Evolutionary conservation across 2,329 filamentous ascomycete genomes (phyloP).

Genomic region (Fusarium cicatricum): DNA sequence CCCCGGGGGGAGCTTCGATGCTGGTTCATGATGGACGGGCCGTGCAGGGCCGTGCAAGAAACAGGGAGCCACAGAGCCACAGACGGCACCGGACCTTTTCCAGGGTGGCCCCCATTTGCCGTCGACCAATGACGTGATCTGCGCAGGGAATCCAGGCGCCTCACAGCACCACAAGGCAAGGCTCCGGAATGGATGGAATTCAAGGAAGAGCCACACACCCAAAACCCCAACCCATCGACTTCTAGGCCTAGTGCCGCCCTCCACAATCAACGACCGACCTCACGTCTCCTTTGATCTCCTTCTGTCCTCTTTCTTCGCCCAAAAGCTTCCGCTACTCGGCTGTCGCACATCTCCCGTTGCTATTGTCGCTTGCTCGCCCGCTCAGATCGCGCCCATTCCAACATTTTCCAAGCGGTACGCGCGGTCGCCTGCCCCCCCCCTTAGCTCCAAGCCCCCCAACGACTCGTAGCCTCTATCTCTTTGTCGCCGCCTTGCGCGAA

Average conservation of each 20-base stretch:
- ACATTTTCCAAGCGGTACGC: constrained; percentile 45
- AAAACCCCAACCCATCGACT: constrained; percentile 37
- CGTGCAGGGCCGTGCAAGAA: constrained; percentile 32
- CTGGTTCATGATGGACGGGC: constrained; percentile 28
- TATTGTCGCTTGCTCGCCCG: constrained; percentile 19
- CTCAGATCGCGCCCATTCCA: constrained; percentile 8
- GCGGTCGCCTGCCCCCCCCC: constrained; percentile 42
- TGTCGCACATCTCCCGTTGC: constrained; percentile 19
- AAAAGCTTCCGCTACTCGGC: constrained; percentile 18
- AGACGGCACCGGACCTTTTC: constrained; percentile 30
- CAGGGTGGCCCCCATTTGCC: constrained; percentile 22
- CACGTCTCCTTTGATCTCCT: constrained; percentile 38
- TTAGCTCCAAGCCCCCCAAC: constrained; percentile 31
- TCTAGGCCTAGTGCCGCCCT: constrained; percentile 35
- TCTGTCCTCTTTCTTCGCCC: constrained; percentile 29
- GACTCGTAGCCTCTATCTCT: constrained; percentile 29
- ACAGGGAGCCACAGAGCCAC: constrained; percentile 30
- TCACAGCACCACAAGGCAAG: constrained; percentile 26
- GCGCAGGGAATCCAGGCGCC: neutral
- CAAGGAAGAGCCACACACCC: constrained; percentile 34
- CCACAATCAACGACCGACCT: constrained; percentile 42
- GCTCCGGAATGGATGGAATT: constrained; percentile 26
- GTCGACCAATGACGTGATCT: constrained; percentile 47
- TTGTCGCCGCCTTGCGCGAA: constrained; percentile 28
- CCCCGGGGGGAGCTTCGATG: constrained; percentile 9